Base-by-base conservation (phyloP, 2,329 filamentous ascomycete species). In the Sporothrix phasma region DNA sequence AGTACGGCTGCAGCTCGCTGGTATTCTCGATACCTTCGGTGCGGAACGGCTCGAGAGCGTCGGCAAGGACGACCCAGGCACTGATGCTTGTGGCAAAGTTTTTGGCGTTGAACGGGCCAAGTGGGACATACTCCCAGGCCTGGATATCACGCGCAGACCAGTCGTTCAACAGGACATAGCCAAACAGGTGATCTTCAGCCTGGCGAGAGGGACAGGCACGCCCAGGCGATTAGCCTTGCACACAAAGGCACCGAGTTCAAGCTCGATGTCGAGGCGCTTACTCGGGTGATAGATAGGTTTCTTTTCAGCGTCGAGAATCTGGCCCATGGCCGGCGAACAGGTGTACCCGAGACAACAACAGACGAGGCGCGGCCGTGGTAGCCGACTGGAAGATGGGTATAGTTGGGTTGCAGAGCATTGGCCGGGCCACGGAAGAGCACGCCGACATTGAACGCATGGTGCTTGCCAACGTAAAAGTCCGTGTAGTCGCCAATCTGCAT, bases 81-180 rank as follows among this genome's bases (percentile, higher is more conserved):
- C 85, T 89, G 69, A 94, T 88, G 0, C 83, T 88, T 0, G 88
- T 90, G 3, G 82, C 88, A 71, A 94, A 93, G 73, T 92, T 93
- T 81, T 95, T 94, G 26, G 85, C 81, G 67, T 90, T 92, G 76
- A 94, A 93, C 0, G 90, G 90, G 0, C 90, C 90, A 7, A 93
- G 76, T 0, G 90, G 90, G 8, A 92, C 81, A 69, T 92, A 92
- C 74, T 95, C 90, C 89, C 89, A 94, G 0, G 83, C 82, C 72
- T 95, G 90, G 59, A 94, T 87, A 69, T 94, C 90, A 67, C 90
- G 79, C 4, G 90, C 90, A 63, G 87, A 90, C 90, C 90, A 95
- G 74, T 95, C 90, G 69, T 95, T 95, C 80, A 95, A 83, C 64
- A 95, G 75, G 0, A 94, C 90, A 29, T 90, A 80, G 15, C 90